Conservation (phyloP, 2,329 filamentous ascomycete species). For the Fusarium sulawesiense region DNA sequence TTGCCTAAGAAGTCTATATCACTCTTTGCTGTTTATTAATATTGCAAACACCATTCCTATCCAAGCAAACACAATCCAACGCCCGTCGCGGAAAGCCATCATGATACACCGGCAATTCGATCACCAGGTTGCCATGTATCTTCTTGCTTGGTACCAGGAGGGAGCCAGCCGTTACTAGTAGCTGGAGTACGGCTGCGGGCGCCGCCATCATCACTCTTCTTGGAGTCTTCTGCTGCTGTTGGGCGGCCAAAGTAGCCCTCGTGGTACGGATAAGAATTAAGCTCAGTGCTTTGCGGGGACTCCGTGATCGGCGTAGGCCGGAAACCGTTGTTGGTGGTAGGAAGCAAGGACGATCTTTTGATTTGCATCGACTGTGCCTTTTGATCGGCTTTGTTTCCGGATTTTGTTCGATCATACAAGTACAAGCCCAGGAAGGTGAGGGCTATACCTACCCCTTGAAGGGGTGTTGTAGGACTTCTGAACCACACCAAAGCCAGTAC, state of each 20-base stretch:
- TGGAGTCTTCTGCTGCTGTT: constrained; percentile 59
- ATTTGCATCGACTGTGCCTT: constrained; percentile 71
- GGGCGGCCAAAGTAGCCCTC: constrained; percentile 58
- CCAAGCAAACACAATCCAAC: constrained; percentile 5
- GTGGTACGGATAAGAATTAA: constrained; percentile 56
- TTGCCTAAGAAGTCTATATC: constrained; percentile 16
- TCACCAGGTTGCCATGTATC: constrained; percentile 76
- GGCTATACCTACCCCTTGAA: constrained; percentile 86
- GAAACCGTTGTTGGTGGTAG: constrained; percentile 63
- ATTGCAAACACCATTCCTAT: constrained; percentile 10
- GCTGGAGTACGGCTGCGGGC: constrained; percentile 55
- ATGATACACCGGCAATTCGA: constrained; percentile 44
- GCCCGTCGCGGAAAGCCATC: not conserved
- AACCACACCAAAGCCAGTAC: constrained; percentile 97
- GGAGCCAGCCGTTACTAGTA: constrained; percentile 70
- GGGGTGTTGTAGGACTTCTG: constrained; percentile 82
- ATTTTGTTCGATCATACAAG: constrained; percentile 91
- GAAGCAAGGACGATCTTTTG: constrained; percentile 67
- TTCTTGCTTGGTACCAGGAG: constrained; percentile 85
- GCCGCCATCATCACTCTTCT: constrained; percentile 66
- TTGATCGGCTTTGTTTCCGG: constrained; percentile 87
- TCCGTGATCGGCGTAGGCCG: constrained; percentile 37
- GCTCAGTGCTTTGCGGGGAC: constrained; percentile 43
- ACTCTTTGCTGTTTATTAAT: constrained; percentile 13
- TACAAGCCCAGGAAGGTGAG: constrained; percentile 94